Conservation (phyloP, 148 eudicot genomes). For the Arctostaphylos glauca region DNA sequence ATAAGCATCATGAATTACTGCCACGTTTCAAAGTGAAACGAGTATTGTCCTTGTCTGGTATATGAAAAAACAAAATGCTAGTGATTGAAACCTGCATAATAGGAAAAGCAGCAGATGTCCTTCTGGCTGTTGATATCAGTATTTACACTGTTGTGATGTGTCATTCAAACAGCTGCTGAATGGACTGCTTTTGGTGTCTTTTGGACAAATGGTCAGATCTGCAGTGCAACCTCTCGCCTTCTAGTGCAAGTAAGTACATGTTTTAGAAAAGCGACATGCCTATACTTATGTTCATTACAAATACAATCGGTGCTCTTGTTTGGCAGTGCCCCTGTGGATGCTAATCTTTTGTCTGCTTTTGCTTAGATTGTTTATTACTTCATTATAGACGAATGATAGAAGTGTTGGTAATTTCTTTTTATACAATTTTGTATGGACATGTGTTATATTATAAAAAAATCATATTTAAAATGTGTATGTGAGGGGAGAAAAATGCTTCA, state of each 20-base stretch:
- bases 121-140: background rate
- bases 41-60: conserved; percentile 12
- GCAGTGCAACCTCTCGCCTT: conserved; percentile 97
- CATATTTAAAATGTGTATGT: background rate
- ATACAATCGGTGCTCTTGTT: background rate
- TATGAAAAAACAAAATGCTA: background rate
- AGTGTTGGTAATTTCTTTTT: background rate
- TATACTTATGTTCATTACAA: background rate
- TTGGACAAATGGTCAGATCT: conserved; percentile 99
- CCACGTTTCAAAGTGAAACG: background rate
- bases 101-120: background rate
- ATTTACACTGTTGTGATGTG: background rate
- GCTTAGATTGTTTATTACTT: background rate
- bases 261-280: background rate
- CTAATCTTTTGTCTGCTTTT: conserved; percentile 4
- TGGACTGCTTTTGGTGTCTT: conserved; percentile 95
- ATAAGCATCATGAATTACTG: background rate
- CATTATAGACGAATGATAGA: background rate
- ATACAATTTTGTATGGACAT: background rate
- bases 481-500: background rate
- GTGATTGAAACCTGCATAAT: background rate
- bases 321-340: background rate
- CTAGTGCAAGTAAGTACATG: conserved; percentile 68
- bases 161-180: conserved; percentile 73
- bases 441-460: background rate